Conservation (phyloP, 345 rosid genomes). For the Ceriops tagal region DNA sequence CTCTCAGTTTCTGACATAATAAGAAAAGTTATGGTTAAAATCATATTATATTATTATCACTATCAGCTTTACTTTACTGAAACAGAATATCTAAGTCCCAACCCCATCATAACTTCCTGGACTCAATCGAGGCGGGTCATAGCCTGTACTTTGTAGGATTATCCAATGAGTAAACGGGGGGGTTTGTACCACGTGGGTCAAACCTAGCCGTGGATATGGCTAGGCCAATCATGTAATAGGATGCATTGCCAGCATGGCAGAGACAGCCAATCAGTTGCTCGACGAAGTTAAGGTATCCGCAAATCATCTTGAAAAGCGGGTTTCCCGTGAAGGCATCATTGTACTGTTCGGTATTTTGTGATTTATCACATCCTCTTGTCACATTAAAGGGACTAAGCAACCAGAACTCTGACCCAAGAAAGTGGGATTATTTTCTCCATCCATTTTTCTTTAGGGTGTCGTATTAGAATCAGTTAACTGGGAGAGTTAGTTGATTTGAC, state of each 20-base stretch:
- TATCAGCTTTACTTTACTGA: background rate
- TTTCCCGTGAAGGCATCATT: background rate
- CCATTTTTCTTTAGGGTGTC: slow-evolving; percentile 35
- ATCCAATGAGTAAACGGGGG: slow-evolving; percentile 29
- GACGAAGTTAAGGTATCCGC: slow-evolving; percentile 81
- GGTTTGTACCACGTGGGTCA: slow-evolving; percentile 45
- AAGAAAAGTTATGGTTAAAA: background rate
- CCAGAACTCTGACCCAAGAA: slow-evolving; percentile 27
- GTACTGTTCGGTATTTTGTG: background rate
- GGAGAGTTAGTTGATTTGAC: slow-evolving; percentile 55
- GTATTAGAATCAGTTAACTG: slow-evolving; percentile 48
- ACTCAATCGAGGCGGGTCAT: slow-evolving; percentile 41
- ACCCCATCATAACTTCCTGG: background rate
- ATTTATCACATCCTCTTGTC: background rate
- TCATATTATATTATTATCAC: background rate
- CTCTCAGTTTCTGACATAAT: slow-evolving; percentile 21
- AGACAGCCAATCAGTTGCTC: slow-evolving; percentile 71
- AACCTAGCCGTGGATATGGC: slow-evolving; percentile 30
- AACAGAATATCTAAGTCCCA: slow-evolving; percentile 9
- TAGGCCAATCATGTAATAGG: slow-evolving; percentile 55
- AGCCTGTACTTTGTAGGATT: slow-evolving; percentile 26
- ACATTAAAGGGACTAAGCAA: slow-evolving; percentile 12
- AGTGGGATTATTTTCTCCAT: slow-evolving; percentile 1
- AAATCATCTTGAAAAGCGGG: slow-evolving; percentile 10
- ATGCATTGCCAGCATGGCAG: slow-evolving; percentile 49